phyloP scores from a whole-genome alignment of 1,284 basidiomycete genomes.

The Irpex sp. region DNA sequence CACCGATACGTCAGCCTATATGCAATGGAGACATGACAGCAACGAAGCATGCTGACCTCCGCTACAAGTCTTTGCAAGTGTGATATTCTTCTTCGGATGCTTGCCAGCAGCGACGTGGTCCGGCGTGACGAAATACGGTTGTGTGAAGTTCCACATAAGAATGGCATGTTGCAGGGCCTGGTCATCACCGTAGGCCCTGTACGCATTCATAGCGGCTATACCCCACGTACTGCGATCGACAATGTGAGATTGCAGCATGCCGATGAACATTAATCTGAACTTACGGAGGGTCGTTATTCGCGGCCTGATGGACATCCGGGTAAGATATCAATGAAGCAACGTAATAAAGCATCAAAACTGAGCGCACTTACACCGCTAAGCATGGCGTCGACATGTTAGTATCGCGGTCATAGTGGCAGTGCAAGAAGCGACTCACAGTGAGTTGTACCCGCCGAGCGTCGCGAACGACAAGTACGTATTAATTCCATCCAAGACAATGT shows the following conservation, averaged over 20 bases:
- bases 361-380: neutral
- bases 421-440: neutral
- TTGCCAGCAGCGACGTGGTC: neutral
- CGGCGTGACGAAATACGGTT: neutral
- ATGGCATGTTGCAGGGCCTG: neutral
- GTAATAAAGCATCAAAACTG: neutral
- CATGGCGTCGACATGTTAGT: neutral
- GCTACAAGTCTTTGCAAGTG: neutral
- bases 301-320: neutral
- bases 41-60: neutral
- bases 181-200: slow-evolving; percentile 1
- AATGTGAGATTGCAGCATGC: neutral
- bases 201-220: slow-evolving; percentile 1
- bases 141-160: neutral
- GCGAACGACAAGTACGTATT: neutral
- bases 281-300: neutral
- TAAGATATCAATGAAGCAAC: neutral
- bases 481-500: neutral
- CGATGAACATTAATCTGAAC: neutral
- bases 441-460: neutral
- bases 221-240: neutral
- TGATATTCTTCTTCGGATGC: slow-evolving; percentile 4
- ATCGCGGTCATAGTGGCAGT: neutral
- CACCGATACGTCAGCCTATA: neutral
- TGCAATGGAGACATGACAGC: neutral